Conservation (phyloP, 768 basidiomycete species). For the Phylloporus arenicola region DNA sequence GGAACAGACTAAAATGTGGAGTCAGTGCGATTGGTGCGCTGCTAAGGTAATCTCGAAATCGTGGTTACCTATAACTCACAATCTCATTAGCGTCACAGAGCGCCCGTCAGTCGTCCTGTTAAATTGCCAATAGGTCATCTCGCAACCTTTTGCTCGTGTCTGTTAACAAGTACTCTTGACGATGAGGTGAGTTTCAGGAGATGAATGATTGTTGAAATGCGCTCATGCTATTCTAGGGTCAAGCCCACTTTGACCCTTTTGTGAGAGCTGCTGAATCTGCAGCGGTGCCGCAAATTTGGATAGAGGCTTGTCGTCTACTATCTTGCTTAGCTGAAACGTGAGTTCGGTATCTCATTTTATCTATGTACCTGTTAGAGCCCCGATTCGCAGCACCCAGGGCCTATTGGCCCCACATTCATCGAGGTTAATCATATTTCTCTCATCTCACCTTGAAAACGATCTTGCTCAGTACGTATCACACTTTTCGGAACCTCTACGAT, state of each 20-base stretch:
- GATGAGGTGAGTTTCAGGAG: constrained; percentile 34
- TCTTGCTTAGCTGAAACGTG: constrained; percentile 47
- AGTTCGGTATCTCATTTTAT: constrained; percentile 10
- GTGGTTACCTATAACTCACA: neutral
- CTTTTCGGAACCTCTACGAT: neutral
- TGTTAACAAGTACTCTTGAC: constrained; percentile 45
- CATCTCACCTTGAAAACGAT: constrained; percentile 58
- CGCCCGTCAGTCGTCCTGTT: constrained; percentile 55
- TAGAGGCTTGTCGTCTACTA: constrained; percentile 48
- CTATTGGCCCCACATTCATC: constrained; percentile 52
- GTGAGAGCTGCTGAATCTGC: constrained; percentile 50
- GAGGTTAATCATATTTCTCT: constrained; percentile 48
- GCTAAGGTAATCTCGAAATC: constrained; percentile 39
- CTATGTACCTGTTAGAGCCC: neutral
- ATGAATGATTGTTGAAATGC: neutral
- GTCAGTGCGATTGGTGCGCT: constrained; percentile 48
- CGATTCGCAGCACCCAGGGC: constrained; percentile 40
- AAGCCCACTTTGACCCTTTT: constrained; percentile 45
- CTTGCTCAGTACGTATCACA: constrained; percentile 38
- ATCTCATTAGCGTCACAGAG: constrained; percentile 32
- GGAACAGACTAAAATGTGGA: constrained; percentile 58
- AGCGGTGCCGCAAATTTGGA: constrained; percentile 43
- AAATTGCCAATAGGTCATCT: constrained; percentile 64
- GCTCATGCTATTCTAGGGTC: constrained; percentile 34
- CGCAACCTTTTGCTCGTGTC: constrained; percentile 44